Conservation (phyloP, 1,139 yeast species). For the Debaryomycetaceae sp. region DNA sequence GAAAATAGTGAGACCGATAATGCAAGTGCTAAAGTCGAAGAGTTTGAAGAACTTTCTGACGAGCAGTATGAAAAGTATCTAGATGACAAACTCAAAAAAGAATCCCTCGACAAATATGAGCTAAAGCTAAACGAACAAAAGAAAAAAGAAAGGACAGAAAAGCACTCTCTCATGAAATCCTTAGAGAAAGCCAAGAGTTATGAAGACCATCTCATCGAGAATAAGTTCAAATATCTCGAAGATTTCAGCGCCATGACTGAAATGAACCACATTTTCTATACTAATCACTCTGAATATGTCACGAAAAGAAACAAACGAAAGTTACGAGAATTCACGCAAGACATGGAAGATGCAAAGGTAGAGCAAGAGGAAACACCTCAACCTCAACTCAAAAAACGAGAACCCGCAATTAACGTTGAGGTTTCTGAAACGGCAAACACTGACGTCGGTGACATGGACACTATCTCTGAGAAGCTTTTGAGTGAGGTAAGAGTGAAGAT, state of each 20-base stretch:
- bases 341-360: conserved; percentile 25
- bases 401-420: not conserved
- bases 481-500: conserved; percentile 29
- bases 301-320: conserved; percentile 29
- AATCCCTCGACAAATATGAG: conserved; percentile 19
- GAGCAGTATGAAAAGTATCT: conserved; percentile 29
- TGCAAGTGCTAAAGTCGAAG: conserved; percentile 18
- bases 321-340: conserved; percentile 34
- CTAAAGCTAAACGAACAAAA: conserved; percentile 14
- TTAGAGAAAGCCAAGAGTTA: conserved; percentile 22
- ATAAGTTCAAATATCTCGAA: conserved; percentile 35
- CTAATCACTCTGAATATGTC: conserved; percentile 37
- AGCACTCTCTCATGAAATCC: conserved; percentile 12
- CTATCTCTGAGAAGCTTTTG: not conserved
- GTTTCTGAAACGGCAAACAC: not conserved
- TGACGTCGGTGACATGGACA: not conserved
- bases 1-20: conserved; percentile 13
- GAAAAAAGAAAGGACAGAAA: conserved; percentile 18
- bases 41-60: conserved; percentile 29
- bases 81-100: conserved; percentile 12
- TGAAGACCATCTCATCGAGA: conserved; percentile 33
- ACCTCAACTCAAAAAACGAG: not conserved
- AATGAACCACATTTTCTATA: conserved; percentile 23
- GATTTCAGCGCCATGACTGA: conserved; percentile 23
- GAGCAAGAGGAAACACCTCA: conserved; percentile 11